Conservation (phyloP, 768 basidiomycete species). For the Mycena rosella region DNA sequence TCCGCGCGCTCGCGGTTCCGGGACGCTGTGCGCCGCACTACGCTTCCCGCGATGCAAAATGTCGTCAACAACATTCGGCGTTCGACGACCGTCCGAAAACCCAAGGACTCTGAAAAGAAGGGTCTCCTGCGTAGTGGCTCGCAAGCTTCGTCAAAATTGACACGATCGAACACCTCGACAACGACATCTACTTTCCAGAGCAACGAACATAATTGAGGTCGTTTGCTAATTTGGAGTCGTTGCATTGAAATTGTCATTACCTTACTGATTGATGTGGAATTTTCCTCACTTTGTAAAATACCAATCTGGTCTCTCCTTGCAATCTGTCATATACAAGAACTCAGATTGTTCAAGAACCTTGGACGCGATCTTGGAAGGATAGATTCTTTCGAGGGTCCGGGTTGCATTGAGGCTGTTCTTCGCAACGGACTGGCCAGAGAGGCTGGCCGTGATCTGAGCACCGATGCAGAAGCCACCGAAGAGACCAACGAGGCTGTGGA, state of each 20-base stretch:
- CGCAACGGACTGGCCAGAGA: slow-evolving; percentile 1
- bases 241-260: too few species aligned
- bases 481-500: neutral
- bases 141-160: neutral
- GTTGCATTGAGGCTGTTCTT: slow-evolving; percentile 12
- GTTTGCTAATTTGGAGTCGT: too few species aligned
- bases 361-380: too few species aligned
- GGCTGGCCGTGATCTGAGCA: too few species aligned
- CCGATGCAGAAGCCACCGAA: slow-evolving; percentile 12
- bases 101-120: slow-evolving; percentile 27
- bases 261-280: too few species aligned
- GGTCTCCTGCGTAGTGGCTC: slow-evolving; percentile 23
- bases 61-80: slow-evolving; percentile 53
- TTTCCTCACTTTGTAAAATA: too few species aligned
- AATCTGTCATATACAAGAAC: too few species aligned
- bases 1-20: slow-evolving; percentile 38
- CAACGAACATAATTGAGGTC: neutral
- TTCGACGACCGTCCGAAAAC: slow-evolving; percentile 56
- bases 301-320: too few species aligned
- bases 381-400: neutral
- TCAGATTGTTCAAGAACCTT: too few species aligned
- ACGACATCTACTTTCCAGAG: slow-evolving; percentile 7
- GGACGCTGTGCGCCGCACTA: slow-evolving; percentile 47
- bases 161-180: slow-evolving; percentile 16
- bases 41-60: slow-evolving; percentile 56